Conservation (phyloP, 2,329 filamentous ascomycete species). For the Penicillium sp. region DNA sequence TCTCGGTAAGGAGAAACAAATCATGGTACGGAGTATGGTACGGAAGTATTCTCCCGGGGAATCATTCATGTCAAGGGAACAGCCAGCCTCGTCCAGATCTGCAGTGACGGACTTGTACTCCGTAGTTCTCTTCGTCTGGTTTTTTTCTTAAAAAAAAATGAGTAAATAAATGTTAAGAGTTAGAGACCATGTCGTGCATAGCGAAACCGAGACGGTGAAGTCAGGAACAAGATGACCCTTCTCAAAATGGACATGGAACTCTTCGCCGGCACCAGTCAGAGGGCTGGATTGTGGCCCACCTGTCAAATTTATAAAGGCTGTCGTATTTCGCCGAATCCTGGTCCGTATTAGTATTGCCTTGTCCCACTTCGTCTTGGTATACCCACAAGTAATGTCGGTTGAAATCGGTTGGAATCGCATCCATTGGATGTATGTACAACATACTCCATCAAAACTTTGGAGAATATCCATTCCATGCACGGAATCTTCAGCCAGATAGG, state of each 20-base stretch:
- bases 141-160: no score
- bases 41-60: conserved; percentile 10
- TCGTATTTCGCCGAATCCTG: no score
- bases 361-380: neutral
- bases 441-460: neutral
- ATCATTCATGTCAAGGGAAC: neutral
- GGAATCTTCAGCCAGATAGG: neutral
- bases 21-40: neutral
- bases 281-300: neutral
- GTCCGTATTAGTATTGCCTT: neutral
- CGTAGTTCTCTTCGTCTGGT: no score
- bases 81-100: neutral
- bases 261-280: conserved; percentile 9
- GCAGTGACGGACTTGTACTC: neutral
- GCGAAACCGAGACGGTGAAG: neutral
- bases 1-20: neutral
- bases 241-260: conserved; percentile 1
- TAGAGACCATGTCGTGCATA: neutral
- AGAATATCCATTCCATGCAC: neutral
- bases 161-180: neutral
- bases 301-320: neutral
- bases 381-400: neutral
- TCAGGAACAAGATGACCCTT: neutral
- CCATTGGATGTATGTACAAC: neutral
- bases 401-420: neutral